A percentile compares a stretch with the other conserved stretches of the same genome.
Evolutionary conservation across 192 early-diverging fungal species (phyloP).

Genomic region (Coemansia sp.): DNA sequence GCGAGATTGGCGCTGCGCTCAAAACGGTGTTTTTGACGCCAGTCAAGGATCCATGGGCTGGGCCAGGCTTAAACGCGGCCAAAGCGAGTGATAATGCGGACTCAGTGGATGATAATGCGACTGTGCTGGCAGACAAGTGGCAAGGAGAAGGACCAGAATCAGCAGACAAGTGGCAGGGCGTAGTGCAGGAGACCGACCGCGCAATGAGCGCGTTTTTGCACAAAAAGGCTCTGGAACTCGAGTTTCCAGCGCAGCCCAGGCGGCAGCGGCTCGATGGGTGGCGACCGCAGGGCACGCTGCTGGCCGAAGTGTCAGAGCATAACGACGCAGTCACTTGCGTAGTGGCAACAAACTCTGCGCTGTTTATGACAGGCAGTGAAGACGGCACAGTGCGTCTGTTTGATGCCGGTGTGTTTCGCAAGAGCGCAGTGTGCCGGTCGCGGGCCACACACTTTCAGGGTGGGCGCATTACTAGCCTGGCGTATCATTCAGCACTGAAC

Average conservation of each 20-base stretch:
- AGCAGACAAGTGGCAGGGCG: constrained; percentile 6
- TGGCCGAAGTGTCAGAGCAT: constrained; percentile 84
- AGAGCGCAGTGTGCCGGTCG: constrained; percentile 79
- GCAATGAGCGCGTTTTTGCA: constrained; percentile 43
- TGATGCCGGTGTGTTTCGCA: constrained; percentile 77
- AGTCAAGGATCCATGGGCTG: constrained; percentile 31
- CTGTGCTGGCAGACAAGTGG: background rate
- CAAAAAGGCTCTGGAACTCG: constrained; percentile 58
- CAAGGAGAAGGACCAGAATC: background rate
- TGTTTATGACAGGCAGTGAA: constrained; percentile 80
- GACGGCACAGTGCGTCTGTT: constrained; percentile 84
- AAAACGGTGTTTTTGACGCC: constrained; percentile 48
- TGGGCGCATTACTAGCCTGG: constrained; percentile 71
- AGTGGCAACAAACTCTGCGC: constrained; percentile 65
- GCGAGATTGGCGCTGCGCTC: constrained; percentile 40
- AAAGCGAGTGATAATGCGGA: background rate
- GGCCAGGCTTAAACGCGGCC: background rate
- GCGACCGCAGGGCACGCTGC: constrained; percentile 75
- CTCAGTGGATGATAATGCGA: background rate
- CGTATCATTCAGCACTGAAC: constrained; percentile 74
- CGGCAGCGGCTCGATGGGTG: constrained; percentile 55
- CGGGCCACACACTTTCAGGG: constrained; percentile 68
- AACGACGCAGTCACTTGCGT: constrained; percentile 73
- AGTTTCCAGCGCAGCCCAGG: constrained; percentile 37
- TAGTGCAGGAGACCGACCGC: background rate